Conservation (phyloP, 1,284 basidiomycete genomes). For the Tilletia walkeri region DNA sequence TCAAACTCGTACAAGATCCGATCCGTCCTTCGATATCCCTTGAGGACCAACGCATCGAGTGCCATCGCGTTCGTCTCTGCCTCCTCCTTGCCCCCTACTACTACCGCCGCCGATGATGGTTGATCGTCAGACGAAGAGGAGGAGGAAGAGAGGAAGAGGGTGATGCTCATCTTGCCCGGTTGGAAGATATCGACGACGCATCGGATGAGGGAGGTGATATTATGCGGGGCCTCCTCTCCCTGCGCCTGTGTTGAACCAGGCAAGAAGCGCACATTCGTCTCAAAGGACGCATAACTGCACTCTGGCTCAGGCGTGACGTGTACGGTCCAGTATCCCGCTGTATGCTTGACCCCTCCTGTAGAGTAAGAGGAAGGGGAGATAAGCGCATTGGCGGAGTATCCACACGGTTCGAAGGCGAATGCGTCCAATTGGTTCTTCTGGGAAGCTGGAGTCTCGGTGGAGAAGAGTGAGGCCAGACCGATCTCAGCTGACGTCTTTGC, state of each 20-base stretch:
- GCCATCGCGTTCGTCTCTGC: conserved; percentile 43
- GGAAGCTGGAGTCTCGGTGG: conserved; percentile 44
- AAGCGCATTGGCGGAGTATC: conserved; percentile 93
- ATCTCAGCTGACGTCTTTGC: conserved; percentile 68
- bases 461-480: conserved; percentile 83
- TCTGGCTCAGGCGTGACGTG: conserved; percentile 97
- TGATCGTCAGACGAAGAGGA: not conserved
- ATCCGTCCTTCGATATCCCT: conserved; percentile 70
- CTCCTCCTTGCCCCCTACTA: conserved; percentile 38
- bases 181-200: conserved; percentile 90
- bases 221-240: conserved; percentile 27
- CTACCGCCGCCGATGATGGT: conserved; percentile 16
- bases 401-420: conserved; percentile 92
- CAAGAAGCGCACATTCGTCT: conserved; percentile 78
- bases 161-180: conserved; percentile 81
- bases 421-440: conserved; percentile 73
- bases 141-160: conserved; percentile 76
- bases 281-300: conserved; percentile 96
- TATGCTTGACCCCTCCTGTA: conserved; percentile 14
- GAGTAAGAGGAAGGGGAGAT: conserved; percentile 26
- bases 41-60: conserved; percentile 42
- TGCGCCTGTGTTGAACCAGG: not conserved
- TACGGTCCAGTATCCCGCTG: conserved; percentile 79
- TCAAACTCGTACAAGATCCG: conserved; percentile 98
- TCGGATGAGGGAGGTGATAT: conserved; percentile 72